Evolutionary conservation across 1,284 basidiomycete species (phyloP).

Genomic region (Amylostereum areolatum): DNA sequence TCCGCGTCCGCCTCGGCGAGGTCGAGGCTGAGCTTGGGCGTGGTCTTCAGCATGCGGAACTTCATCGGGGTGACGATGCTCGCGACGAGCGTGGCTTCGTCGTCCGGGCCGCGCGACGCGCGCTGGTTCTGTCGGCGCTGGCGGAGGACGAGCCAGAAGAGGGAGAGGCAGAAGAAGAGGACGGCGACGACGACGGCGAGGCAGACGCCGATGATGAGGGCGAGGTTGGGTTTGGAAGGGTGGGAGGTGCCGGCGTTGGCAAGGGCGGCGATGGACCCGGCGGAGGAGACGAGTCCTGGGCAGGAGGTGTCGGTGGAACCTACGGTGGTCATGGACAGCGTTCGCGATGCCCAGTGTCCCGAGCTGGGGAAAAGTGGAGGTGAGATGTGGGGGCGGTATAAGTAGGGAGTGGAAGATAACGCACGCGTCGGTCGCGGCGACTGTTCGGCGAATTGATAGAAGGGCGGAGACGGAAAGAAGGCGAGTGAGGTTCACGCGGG

Average conservation of each 20-base stretch:
- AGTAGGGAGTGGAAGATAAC: slow-evolving; percentile 9
- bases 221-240: slow-evolving; percentile 9
- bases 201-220: slow-evolving; percentile 14
- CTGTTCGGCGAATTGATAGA: slow-evolving; percentile 14
- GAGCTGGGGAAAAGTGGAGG: slow-evolving; percentile 8
- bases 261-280: slow-evolving; percentile 6
- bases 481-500: background rate
- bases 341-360: slow-evolving; percentile 20
- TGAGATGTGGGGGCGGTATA: background rate
- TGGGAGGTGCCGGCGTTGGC: slow-evolving; percentile 4
- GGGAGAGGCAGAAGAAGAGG: slow-evolving; percentile 9
- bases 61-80: slow-evolving; percentile 4
- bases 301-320: slow-evolving; percentile 16
- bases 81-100: slow-evolving; percentile 7
- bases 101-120: slow-evolving; percentile 13
- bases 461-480: too few relatives aligned
- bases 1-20: slow-evolving; percentile 3
- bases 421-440: slow-evolving; percentile 34
- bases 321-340: slow-evolving; percentile 13
- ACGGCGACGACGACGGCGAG: slow-evolving; percentile 19
- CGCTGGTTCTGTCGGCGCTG: slow-evolving; percentile 8
- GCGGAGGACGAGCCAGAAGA: slow-evolving; percentile 13
- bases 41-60: slow-evolving; percentile 10
- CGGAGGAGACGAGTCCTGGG: slow-evolving; percentile 10
- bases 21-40: slow-evolving; percentile 6